phyloP scores from a whole-genome alignment of 1,139 yeast species.

The Candida gigantensis region DNA sequence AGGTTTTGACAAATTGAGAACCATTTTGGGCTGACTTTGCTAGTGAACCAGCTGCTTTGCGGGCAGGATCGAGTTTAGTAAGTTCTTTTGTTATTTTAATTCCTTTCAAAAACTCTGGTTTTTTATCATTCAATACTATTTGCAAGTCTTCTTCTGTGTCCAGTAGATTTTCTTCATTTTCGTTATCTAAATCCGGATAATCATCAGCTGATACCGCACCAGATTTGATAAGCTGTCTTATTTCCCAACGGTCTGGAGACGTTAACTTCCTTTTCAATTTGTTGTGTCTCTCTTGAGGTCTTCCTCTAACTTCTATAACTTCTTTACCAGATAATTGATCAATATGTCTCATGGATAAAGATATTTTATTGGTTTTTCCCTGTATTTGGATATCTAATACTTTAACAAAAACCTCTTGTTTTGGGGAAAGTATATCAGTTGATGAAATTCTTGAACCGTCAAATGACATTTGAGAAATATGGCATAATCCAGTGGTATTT shows the following conservation, averaged over 20 bases:
- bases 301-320: constrained; percentile 18
- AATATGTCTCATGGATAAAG: constrained; percentile 71
- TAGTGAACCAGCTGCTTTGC: constrained; percentile 69
- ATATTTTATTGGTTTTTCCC: constrained; percentile 45
- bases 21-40: constrained; percentile 78
- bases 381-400: constrained; percentile 50
- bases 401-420: constrained; percentile 68
- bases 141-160: constrained; percentile 63
- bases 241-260: constrained; percentile 91
- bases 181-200: constrained; percentile 58
- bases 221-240: constrained; percentile 76
- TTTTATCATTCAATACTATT: constrained; percentile 67
- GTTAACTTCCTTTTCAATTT: constrained; percentile 52
- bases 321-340: constrained; percentile 70
- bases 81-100: constrained; percentile 21
- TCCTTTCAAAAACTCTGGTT: constrained; percentile 74
- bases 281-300: constrained; percentile 17
- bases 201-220: constrained; percentile 73
- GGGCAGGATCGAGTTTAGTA: constrained; percentile 16
- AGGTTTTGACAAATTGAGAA: constrained; percentile 64
- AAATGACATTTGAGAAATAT: constrained; percentile 65
- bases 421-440: constrained; percentile 53
- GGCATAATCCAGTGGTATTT: constrained; percentile 63
- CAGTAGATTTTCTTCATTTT: constrained; percentile 46
- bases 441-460: constrained; percentile 50